Conservation (phyloP, 2,329 filamentous ascomycete genomes). For the Leptographium wingfieldii region DNA sequence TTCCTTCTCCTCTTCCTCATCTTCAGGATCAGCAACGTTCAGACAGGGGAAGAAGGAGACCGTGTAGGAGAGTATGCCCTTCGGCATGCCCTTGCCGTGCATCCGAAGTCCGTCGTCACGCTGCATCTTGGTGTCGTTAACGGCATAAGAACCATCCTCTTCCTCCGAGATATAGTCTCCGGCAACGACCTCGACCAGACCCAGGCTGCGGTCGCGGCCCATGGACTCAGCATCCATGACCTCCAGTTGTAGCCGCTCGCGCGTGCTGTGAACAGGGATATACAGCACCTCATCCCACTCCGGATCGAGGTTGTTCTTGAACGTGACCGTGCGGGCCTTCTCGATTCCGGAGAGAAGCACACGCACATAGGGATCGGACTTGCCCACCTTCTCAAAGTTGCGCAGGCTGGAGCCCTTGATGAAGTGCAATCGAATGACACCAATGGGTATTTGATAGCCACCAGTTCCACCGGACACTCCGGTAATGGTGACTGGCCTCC, state of each 20-base stretch:
- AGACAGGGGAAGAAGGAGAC: constrained; percentile 83
- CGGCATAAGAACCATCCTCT: constrained; percentile 67
- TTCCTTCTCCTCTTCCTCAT: constrained; percentile 50
- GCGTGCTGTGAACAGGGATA: constrained; percentile 71
- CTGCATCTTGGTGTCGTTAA: constrained; percentile 61
- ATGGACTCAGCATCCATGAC: constrained; percentile 95
- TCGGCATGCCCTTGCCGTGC: constrained; percentile 58
- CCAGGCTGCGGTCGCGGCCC: constrained; percentile 80
- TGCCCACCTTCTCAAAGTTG: constrained; percentile 90
- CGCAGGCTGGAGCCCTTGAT: constrained; percentile 69
- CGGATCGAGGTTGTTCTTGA: constrained; percentile 89
- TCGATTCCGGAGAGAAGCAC: constrained; percentile 82
- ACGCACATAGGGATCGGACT: constrained; percentile 89
- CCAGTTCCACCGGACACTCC: constrained; percentile 66
- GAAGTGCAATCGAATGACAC: constrained; percentile 91
- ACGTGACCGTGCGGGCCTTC: constrained; percentile 86
- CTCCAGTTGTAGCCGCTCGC: constrained; percentile 77
- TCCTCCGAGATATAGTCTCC: constrained; percentile 69
- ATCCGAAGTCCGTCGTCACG: constrained; percentile 59
- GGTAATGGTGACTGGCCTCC: constrained; percentile 85
- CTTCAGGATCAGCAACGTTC: constrained; percentile 78
- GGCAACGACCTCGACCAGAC: constrained; percentile 63
- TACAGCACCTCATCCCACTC: constrained; percentile 96
- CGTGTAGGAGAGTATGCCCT: constrained; percentile 72
- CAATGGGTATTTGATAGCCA: constrained; percentile 86